Evolutionary conservation across 768 basidiomycete species (phyloP).

Genomic region (Agaricus subrufescens): DNA sequence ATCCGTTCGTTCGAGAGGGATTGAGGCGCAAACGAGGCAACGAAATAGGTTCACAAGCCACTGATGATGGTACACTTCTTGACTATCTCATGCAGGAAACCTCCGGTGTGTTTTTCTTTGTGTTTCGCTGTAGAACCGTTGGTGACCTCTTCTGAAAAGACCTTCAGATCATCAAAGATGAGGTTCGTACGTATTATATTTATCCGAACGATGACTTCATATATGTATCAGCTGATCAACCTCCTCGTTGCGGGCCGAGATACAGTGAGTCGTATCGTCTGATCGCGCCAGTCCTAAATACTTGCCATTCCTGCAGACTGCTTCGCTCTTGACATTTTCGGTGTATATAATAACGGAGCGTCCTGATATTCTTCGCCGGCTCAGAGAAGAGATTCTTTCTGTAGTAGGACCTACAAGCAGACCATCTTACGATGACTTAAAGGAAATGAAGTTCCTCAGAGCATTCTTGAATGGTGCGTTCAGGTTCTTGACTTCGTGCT

Average conservation of each 20-base stretch:
- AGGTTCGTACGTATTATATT: constrained; percentile 8
- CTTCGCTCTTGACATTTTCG: constrained; percentile 34
- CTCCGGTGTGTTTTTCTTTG: constrained; percentile 29
- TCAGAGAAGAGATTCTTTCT: constrained; percentile 32
- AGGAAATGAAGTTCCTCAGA: constrained; percentile 30
- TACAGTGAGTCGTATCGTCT: constrained; percentile 30
- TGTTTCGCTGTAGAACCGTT: not conserved
- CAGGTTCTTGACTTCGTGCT: not conserved
- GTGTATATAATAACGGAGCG: constrained; percentile 36
- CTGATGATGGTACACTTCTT: constrained; percentile 40
- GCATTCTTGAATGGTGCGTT: constrained; percentile 21
- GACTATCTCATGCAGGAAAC: constrained; percentile 49
- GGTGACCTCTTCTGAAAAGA: constrained; percentile 13
- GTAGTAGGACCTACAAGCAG: constrained; percentile 26
- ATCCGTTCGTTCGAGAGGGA: constrained; percentile 44
- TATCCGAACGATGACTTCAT: not conserved
- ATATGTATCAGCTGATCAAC: constrained; percentile 26
- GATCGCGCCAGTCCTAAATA: not conserved
- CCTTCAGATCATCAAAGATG: constrained; percentile 35
- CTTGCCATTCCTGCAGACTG: constrained; percentile 22
- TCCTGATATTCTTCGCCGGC: constrained; percentile 26
- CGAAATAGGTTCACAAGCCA: not conserved
- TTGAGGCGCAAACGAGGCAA: constrained; percentile 28
- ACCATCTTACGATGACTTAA: constrained; percentile 38
- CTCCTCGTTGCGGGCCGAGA: constrained; percentile 56